Evolutionary conservation across 2,329 filamentous ascomycete genomes (phyloP).

Genomic region (Bretziella fagacearum): DNA sequence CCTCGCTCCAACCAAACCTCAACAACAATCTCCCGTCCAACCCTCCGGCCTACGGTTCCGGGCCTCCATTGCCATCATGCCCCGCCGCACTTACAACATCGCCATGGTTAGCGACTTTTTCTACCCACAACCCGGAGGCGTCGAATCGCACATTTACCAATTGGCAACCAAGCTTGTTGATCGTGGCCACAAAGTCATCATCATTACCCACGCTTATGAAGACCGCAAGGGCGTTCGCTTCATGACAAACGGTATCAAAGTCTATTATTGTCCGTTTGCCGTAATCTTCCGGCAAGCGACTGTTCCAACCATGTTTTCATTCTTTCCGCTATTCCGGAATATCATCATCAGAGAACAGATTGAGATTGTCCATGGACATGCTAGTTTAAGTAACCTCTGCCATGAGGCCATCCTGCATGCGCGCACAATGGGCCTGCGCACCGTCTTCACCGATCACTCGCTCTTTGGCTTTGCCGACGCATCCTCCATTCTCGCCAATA

Average conservation of each 20-base stretch:
- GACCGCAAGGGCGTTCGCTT: slow-evolving; percentile 85
- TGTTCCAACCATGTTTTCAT: slow-evolving; percentile 94
- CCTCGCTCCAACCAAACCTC: no score
- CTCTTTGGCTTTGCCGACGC: slow-evolving; percentile 96
- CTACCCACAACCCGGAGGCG: slow-evolving; percentile 89
- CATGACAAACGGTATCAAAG: slow-evolving; percentile 92
- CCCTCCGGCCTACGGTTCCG: background rate
- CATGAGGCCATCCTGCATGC: slow-evolving; percentile 91
- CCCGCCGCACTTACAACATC: slow-evolving; percentile 47
- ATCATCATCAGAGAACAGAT: slow-evolving; percentile 90
- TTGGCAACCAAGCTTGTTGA: slow-evolving; percentile 91
- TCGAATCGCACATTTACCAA: slow-evolving; percentile 98
- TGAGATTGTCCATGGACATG: slow-evolving; percentile 96
- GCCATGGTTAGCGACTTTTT: slow-evolving; percentile 99
- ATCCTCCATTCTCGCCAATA: slow-evolving; percentile 89
- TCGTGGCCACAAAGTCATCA: slow-evolving; percentile 91
- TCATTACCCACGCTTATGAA: slow-evolving; percentile 90
- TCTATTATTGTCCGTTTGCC: slow-evolving; percentile 93
- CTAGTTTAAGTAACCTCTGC: slow-evolving; percentile 78
- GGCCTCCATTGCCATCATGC: slow-evolving; percentile 24
- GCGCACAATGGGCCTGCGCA: slow-evolving; percentile 85
- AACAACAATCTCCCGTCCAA: background rate
- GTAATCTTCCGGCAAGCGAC: slow-evolving; percentile 88
- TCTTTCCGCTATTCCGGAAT: slow-evolving; percentile 94
- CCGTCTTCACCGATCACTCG: slow-evolving; percentile 94